These are phyloP conservation scores for Neurospora crassa DNA, from an alignment of 2,329 filamentous ascomycete species.

Conservation along the genomic window DNA sequence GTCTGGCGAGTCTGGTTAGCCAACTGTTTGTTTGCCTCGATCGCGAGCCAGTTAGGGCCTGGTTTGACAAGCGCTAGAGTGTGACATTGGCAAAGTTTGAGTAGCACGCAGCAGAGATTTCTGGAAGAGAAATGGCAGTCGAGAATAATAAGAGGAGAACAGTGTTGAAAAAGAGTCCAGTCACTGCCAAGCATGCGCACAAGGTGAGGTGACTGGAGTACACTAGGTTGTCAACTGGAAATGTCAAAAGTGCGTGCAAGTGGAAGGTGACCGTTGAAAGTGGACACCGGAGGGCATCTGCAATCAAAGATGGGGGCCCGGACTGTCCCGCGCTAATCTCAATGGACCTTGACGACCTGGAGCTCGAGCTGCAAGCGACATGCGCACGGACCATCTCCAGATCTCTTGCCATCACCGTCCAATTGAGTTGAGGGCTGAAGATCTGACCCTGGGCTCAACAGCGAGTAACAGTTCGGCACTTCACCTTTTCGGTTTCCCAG, in stretches of 20 bases:
- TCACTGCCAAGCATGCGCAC: not conserved
- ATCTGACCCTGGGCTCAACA: not conserved
- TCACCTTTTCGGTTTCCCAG: not conserved
- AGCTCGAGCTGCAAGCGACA: not conserved
- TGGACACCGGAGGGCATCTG: not conserved
- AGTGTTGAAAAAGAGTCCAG: not conserved
- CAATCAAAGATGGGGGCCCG: not conserved
- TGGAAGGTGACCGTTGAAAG: not conserved
- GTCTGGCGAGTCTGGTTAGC: not conserved
- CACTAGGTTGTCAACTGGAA: not conserved
- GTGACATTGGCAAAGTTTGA: not conserved
- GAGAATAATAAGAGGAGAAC: not conserved
- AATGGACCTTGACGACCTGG: not conserved
- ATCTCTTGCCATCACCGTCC: not conserved
- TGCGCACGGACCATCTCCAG: not conserved
- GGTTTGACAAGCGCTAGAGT: not conserved
- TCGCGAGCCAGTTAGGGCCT: not conserved
- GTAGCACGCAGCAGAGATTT: not conserved
- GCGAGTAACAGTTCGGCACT: not conserved
- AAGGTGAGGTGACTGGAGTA: not conserved
- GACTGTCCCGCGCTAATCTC: not conserved
- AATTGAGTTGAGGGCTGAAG: not conserved
- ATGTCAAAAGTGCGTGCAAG: not conserved
- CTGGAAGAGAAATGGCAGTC: not conserved
- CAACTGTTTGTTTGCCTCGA: not conserved